A percentile compares a stretch with the other conserved stretches of the same genome.
These are phyloP conservation scores for Phytophthora palmivora DNA, from an alignment of 352 stramenopile genomes.

Conservation along the genomic window DNA sequence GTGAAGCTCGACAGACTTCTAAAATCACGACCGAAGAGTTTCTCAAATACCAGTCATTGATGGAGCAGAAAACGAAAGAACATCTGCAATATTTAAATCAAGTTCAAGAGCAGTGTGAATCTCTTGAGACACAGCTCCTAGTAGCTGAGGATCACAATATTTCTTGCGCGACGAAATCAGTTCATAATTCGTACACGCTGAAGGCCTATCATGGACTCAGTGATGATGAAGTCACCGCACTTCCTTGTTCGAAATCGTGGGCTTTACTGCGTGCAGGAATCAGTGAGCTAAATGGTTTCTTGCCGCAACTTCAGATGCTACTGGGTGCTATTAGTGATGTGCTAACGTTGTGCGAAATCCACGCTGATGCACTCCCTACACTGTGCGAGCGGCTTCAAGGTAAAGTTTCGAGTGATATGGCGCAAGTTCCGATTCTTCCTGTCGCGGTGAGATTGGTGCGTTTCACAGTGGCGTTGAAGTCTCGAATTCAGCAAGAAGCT, in stretches of 20 bases:
- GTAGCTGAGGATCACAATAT: conserved; percentile 22
- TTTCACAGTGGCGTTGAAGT: conserved; percentile 29
- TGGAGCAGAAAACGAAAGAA: conserved; percentile 22
- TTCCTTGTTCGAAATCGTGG: conserved; percentile 24
- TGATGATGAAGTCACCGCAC: conserved; percentile 17
- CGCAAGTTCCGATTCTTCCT: conserved; percentile 9
- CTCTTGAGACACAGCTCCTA: conserved; percentile 31
- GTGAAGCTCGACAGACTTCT: conserved; percentile 16
- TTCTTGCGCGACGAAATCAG: neutral
- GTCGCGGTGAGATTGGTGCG: conserved; percentile 32
- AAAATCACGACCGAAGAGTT: conserved; percentile 26
- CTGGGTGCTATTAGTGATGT: conserved; percentile 35
- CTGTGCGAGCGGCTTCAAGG: conserved; percentile 36
- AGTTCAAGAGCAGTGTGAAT: conserved; percentile 20
- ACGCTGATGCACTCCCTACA: conserved; percentile 33
- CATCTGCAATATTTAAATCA: conserved; percentile 5
- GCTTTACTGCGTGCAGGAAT: conserved; percentile 25
- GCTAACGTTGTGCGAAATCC: conserved; percentile 46
- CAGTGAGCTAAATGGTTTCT: conserved; percentile 43
- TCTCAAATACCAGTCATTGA: conserved; percentile 17
- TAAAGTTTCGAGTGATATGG: conserved; percentile 10
- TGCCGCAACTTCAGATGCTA: conserved; percentile 51
- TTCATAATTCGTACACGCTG: conserved; percentile 1
- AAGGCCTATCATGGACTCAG: conserved; percentile 26
- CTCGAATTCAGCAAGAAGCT: conserved; percentile 4